phyloP scores from a whole-genome alignment of 331 rosid genomes.

The Saraca asoca region DNA sequence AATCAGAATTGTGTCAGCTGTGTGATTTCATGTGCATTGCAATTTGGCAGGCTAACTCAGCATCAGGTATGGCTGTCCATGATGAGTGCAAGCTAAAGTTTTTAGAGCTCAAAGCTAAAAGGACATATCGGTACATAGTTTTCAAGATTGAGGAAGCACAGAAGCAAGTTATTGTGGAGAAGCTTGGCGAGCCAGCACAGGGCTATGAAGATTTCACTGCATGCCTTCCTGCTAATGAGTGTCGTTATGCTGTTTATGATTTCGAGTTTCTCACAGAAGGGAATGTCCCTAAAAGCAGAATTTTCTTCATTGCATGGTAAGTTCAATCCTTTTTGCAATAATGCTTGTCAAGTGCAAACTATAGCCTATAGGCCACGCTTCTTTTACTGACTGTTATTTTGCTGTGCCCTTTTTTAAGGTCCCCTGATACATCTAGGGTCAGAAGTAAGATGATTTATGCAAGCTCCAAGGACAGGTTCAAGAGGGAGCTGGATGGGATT shows the following conservation, averaged over 20 bases:
- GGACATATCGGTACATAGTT: slow-evolving; percentile 69
- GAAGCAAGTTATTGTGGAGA: slow-evolving; percentile 81
- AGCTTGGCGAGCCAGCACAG: slow-evolving; percentile 66
- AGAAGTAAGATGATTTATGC: slow-evolving; percentile 94
- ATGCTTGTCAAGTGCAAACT: neutral
- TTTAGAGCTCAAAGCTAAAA: slow-evolving; percentile 79
- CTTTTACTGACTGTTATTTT: neutral
- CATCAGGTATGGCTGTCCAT: slow-evolving; percentile 80
- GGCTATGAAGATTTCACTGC: slow-evolving; percentile 72
- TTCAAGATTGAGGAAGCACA: slow-evolving; percentile 83
- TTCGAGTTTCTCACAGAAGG: slow-evolving; percentile 76
- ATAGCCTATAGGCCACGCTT: neutral
- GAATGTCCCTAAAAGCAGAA: slow-evolving; percentile 75
- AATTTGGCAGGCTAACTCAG: slow-evolving; percentile 72
- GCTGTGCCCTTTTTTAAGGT: slow-evolving; percentile 60
- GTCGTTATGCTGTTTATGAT: slow-evolving; percentile 85
- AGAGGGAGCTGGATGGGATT: slow-evolving; percentile 87
- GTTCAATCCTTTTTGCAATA: neutral
- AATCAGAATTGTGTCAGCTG: no score
- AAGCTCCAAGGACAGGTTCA: slow-evolving; percentile 86
- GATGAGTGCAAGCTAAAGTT: slow-evolving; percentile 84
- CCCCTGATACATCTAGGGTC: slow-evolving; percentile 72
- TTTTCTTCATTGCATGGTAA: slow-evolving; percentile 83
- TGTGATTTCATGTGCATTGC: neutral
- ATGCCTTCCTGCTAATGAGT: slow-evolving; percentile 76